These are phyloP conservation scores for Brasilioporus rufonigricans DNA, from an alignment of 768 basidiomycete species.

Conservation along the genomic window DNA sequence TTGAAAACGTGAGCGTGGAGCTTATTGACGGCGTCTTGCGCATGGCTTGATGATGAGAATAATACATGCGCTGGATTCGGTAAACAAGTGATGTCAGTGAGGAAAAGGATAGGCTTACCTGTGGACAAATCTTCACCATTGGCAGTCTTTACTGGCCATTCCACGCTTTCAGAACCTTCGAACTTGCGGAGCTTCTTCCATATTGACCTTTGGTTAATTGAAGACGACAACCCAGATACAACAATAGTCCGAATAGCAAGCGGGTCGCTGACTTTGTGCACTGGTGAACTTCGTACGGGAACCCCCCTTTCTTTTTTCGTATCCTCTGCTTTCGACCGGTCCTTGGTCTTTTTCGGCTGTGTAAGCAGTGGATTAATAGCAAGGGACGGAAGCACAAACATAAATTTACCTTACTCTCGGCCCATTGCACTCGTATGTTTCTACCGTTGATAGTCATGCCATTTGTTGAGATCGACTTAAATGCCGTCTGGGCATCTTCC, in stretches of 20 bases:
- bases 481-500: conserved; percentile 82
- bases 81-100: background rate
- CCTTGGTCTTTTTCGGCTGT: conserved; percentile 43
- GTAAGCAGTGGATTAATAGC: background rate
- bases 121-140: conserved; percentile 50
- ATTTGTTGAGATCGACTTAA: conserved; percentile 60
- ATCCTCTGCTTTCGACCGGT: conserved; percentile 29
- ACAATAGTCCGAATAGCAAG: conserved; percentile 82
- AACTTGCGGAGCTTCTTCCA: conserved; percentile 90
- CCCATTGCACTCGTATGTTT: conserved; percentile 75
- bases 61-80: conserved; percentile 61
- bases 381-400: background rate
- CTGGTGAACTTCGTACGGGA: conserved; percentile 33
- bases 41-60: conserved; percentile 65
- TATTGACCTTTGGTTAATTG: conserved; percentile 59
- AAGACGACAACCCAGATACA: conserved; percentile 66
- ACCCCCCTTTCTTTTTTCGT: conserved; percentile 41
- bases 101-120: conserved; percentile 35
- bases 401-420: conserved; percentile 64
- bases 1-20: conserved; percentile 95
- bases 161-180: conserved; percentile 70
- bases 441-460: conserved; percentile 67
- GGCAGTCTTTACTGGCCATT: conserved; percentile 55
- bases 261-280: conserved; percentile 55
- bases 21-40: conserved; percentile 69